Conservation (phyloP, 2,329 filamentous ascomycete species). For the Karstenula rhodostoma region DNA sequence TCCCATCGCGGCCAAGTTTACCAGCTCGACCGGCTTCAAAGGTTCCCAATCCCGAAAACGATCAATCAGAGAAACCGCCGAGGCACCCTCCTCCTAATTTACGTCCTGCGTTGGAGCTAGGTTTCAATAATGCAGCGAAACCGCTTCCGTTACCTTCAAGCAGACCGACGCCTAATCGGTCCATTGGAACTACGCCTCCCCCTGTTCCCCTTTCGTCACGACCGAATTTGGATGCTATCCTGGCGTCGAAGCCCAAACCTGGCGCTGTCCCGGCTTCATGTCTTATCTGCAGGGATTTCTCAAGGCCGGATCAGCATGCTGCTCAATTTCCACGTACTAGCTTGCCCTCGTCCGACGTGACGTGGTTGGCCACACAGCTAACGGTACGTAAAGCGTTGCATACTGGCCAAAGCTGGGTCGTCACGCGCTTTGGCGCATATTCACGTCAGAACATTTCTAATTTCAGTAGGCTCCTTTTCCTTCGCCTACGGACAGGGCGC, state of each 20-base stretch:
- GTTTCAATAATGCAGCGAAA: constrained; percentile 52
- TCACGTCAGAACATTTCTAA: background rate
- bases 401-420: background rate
- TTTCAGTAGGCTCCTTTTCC: constrained; percentile 67
- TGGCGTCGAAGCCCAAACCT: constrained; percentile 53
- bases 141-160: constrained; percentile 41
- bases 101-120: constrained; percentile 58
- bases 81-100: constrained; percentile 45
- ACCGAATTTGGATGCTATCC: constrained; percentile 65
- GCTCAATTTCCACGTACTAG: constrained; percentile 76
- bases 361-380: constrained; percentile 78
- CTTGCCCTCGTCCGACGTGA: constrained; percentile 73
- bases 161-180: constrained; percentile 25
- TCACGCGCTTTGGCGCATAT: background rate
- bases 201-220: constrained; percentile 64
- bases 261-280: constrained; percentile 57
- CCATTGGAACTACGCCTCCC: constrained; percentile 48
- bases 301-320: constrained; percentile 78
- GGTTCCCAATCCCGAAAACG: constrained; percentile 17
- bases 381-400: constrained; percentile 55
- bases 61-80: constrained; percentile 32
- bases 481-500: constrained; percentile 87
- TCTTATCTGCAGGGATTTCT: constrained; percentile 87
- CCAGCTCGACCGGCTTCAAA: constrained; percentile 30
- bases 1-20: constrained; percentile 39